Evolutionary conservation across 2,329 filamentous ascomycete genomes (phyloP), one percentile per base, ranked within the genome.

Genomic region (Epichloe uncinata): DNA sequence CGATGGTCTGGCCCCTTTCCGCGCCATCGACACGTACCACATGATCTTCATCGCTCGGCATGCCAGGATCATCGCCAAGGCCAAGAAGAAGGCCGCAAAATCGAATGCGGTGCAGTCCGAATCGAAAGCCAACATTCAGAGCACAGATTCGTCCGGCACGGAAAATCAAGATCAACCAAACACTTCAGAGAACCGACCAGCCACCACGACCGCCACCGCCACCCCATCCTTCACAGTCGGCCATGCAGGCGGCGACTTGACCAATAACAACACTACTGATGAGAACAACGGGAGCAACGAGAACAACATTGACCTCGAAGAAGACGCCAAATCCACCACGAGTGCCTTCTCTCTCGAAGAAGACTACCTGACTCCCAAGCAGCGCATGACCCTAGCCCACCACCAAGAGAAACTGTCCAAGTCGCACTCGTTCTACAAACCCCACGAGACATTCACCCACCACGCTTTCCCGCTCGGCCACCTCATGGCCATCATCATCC

Each of bases 351-450:
- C 74, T 18, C 62, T 65, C n/a, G 72, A 78, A 34, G 70, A 74
- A 36, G 79, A 79, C 0, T 82, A 87, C 4, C 71, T 93, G 3
- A 81, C 72, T 0, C 69, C 70, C 4, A 67, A 75, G 52, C 84
- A 93, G 62, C 84, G 89, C 60, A 73, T 74, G 52, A 78, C 75
- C 45, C 74, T 94, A 9, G 74, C 82, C 47, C 82, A 93, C 61
- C 87, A 94, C 60, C 84, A 90, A 60, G 75, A 73, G 56, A 91
- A 90, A 60, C 85, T 93, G 60, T 76, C 84, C 60, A 87, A 84
- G 57, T 88, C 84, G 0, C 87, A 94, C 63, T 89, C 85, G 5
- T 94, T 91, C 66, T 94, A 94, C 72, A 90, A 90, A 59, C 87
- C 87, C 0, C 84, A 94, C 64, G 87, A 94, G 66, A 94, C 87